phyloP scores from a whole-genome alignment of 106 monocot genomes.

The Dendrobium catenatum region DNA sequence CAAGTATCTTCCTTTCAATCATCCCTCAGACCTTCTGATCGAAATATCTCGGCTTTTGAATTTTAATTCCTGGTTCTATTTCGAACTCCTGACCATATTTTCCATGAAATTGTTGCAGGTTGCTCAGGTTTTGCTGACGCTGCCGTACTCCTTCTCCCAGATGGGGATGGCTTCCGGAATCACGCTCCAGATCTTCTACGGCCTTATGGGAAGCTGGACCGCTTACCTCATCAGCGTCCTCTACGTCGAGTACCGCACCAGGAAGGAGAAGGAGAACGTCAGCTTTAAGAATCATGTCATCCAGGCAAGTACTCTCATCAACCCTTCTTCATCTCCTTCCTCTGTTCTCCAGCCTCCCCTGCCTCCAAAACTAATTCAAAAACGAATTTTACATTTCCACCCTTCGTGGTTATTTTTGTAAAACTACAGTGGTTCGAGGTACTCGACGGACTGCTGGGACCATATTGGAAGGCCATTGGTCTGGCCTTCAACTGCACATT shows the following conservation, averaged over 20 bases:
- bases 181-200: constrained; percentile 80
- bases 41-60: neutral
- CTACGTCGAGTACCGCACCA: constrained; percentile 77
- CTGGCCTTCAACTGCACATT: constrained; percentile 64
- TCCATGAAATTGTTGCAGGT: constrained; percentile 28
- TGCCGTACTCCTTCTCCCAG: constrained; percentile 92
- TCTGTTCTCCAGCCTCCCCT: neutral
- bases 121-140: constrained; percentile 72
- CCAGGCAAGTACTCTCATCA: constrained; percentile 29
- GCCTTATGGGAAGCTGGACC: constrained; percentile 88
- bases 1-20: constrained; percentile 20
- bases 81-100: neutral
- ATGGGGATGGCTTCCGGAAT: constrained; percentile 81
- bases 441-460: constrained; percentile 45
- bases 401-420: neutral
- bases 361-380: neutral
- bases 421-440: constrained; percentile 62
- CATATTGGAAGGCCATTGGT: constrained; percentile 40
- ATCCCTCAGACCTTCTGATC: neutral
- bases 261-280: constrained; percentile 81
- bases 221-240: constrained; percentile 95
- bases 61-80: neutral
- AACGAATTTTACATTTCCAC: neutral
- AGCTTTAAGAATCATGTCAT: constrained; percentile 88
- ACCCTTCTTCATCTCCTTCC: neutral